Evolutionary conservation across 495 filamentous ascomycete genomes (phyloP), one percentile per base, ranked within the genome.

Genomic region (Saxophila tyrrhenica): DNA sequence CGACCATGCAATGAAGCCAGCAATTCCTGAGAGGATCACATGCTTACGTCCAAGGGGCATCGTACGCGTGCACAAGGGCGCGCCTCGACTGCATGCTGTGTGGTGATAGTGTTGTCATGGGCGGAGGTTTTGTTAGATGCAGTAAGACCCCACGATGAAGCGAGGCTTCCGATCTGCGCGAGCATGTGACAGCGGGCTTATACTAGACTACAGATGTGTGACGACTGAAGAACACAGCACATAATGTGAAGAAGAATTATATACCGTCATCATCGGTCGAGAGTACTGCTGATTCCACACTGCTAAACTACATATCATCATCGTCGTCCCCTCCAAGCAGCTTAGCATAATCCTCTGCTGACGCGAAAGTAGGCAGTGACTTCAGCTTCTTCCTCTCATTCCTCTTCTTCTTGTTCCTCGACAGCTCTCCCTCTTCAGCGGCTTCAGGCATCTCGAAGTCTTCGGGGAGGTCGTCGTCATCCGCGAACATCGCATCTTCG

Each of bases 271-370:
- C 38, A 39, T 39, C n/a, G 38, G 10, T 39, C 38, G n/a, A n/a
- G n/a, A n/a, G n/a, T n/a, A n/a, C n/a, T n/a, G n/a, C n/a, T 39
- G 38, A 39, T 17, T 53, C 45, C 49, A 58, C 47, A 51, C 29
- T 7, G 29, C 29, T 35, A 35, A 48, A 52, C 29, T 35, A 35
- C 29, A 35, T 35, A 35, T 35, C 55, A 29, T 58, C 58, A 0
- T 38, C 29, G 44, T 84, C 85, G 55, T 89, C 87, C 50, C 73
- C 80, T 13, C 75, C 86, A 61, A 98, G 65, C 74, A 96, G 76
- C 57, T 84, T 84, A 22, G 89, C 91, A 69, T 97, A 97, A 62
- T 98, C 94, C 20, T 97, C 92, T 19, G 75, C 83, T 25, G 85
- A 89, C 20, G 94, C 92, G 72, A 97, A 98, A 0, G 80, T 94